Conservation (phyloP, 768 basidiomycete species). For the Hericium erinaceus region DNA sequence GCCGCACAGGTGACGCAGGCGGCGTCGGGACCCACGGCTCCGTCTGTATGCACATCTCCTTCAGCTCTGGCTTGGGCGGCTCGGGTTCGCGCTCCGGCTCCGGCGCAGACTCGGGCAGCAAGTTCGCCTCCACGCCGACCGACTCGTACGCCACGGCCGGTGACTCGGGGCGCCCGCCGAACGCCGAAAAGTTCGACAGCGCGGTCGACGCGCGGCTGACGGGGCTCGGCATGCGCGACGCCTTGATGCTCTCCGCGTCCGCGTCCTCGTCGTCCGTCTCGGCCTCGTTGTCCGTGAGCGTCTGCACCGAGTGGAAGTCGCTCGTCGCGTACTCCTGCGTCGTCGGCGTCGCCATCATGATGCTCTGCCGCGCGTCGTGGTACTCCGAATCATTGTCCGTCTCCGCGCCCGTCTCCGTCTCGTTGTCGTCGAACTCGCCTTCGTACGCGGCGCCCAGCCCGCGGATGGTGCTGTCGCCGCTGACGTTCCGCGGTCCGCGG, state of each 20-base stretch:
- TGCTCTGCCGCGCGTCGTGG: slow-evolving; percentile 64
- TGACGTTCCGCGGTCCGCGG: slow-evolving; percentile 10
- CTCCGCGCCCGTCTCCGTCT: slow-evolving; percentile 57
- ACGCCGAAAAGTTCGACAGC: background rate
- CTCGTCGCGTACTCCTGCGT: slow-evolving; percentile 31
- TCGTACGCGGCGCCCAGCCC: slow-evolving; percentile 25
- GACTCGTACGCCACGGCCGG: slow-evolving; percentile 43
- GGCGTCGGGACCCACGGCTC: slow-evolving; percentile 52
- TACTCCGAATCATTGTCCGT: slow-evolving; percentile 67
- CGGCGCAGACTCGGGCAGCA: slow-evolving; percentile 15
- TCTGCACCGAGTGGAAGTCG: slow-evolving; percentile 8
- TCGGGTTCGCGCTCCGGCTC: slow-evolving; percentile 20
- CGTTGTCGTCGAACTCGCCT: slow-evolving; percentile 31
- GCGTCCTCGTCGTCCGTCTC: slow-evolving; percentile 50
- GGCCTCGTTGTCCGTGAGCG: slow-evolving; percentile 50
- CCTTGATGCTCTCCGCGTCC: slow-evolving; percentile 64
- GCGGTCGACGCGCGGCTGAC: slow-evolving; percentile 3
- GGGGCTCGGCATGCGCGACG: slow-evolving; percentile 34
- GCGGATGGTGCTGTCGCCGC: background rate
- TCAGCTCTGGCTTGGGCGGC: slow-evolving; percentile 51
- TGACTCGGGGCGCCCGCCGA: slow-evolving; percentile 5
- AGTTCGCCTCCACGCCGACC: slow-evolving; percentile 28
- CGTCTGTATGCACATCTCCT: slow-evolving; percentile 74
- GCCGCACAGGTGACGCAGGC: slow-evolving; percentile 21
- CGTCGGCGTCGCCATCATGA: slow-evolving; percentile 53